These are phyloP conservation scores for Fistulina hepatica DNA, from an alignment of 1,284 basidiomycete species.

Conservation along the genomic window DNA sequence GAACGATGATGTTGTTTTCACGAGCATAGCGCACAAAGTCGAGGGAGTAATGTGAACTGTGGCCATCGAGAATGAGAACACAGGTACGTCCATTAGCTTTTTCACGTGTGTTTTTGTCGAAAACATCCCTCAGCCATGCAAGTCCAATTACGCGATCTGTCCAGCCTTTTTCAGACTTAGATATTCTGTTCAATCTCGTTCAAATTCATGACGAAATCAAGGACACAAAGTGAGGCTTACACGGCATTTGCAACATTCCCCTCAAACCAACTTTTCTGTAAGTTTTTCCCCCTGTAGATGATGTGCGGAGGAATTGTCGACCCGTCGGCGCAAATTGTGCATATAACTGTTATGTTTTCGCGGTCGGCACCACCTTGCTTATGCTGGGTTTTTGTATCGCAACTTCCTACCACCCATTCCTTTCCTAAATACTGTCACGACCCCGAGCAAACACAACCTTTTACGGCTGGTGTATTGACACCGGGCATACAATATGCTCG, in stretches of 20 bases:
- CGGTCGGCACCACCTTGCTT: constrained; percentile 18
- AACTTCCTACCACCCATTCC: constrained; percentile 19
- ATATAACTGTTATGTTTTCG: constrained; percentile 25
- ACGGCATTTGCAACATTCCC: constrained; percentile 19
- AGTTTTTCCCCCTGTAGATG: constrained; percentile 26
- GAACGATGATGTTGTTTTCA: constrained; percentile 23
- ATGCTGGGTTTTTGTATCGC: constrained; percentile 23
- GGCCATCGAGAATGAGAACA: constrained; percentile 28
- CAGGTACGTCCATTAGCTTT: constrained; percentile 21
- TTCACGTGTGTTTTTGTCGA: constrained; percentile 24
- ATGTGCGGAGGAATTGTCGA: constrained; percentile 18
- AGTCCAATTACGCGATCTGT: constrained; percentile 21
- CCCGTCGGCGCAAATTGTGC: constrained; percentile 25
- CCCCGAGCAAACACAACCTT: too few relatives aligned
- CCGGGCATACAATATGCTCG: too few relatives aligned
- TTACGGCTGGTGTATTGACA: too few relatives aligned
- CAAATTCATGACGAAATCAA: constrained; percentile 1
- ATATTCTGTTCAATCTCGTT: background rate
- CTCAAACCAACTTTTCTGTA: constrained; percentile 20
- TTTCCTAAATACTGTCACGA: too few relatives aligned
- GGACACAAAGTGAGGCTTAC: constrained; percentile 14
- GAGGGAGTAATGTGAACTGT: constrained; percentile 28
- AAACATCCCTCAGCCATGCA: constrained; percentile 23
- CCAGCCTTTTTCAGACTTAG: constrained; percentile 20
- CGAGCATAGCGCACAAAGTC: constrained; percentile 24